These are phyloP conservation scores for Xerocomellus amylosporus DNA, from an alignment of 768 basidiomycete species.

Conservation along the genomic window DNA sequence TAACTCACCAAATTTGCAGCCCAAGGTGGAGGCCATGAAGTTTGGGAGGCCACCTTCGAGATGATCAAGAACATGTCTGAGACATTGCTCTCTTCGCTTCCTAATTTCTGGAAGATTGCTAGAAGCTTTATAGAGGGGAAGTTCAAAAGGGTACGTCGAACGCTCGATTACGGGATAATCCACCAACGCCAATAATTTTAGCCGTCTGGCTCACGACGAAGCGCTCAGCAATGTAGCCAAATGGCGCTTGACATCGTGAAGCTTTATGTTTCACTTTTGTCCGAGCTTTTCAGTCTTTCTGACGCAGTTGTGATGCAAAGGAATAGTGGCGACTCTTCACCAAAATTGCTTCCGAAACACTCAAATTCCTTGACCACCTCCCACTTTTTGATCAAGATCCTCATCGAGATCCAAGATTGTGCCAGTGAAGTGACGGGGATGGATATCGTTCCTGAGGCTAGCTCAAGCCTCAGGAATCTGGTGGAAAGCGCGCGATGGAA, in stretches of 20 bases:
- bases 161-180: neutral
- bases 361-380: constrained; percentile 82
- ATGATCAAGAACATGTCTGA: constrained; percentile 89
- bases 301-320: constrained; percentile 67
- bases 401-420: constrained; percentile 84
- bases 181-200: constrained; percentile 15
- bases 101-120: constrained; percentile 92
- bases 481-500: constrained; percentile 84
- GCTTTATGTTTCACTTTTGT: constrained; percentile 79
- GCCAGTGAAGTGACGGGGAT: constrained; percentile 75
- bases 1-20: constrained; percentile 40
- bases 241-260: constrained; percentile 89
- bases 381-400: constrained; percentile 74
- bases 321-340: constrained; percentile 38
- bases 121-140: constrained; percentile 91
- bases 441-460: constrained; percentile 76
- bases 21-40: constrained; percentile 65
- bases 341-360: constrained; percentile 63
- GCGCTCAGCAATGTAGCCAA: constrained; percentile 75
- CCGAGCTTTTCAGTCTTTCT: constrained; percentile 82
- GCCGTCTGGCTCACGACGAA: constrained; percentile 59
- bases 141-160: constrained; percentile 69
- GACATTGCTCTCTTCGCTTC: constrained; percentile 75
- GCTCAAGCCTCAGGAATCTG: constrained; percentile 65
- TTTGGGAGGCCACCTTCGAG: constrained; percentile 76